phyloP scores from a whole-genome alignment of 208 protist species.

The Naegleria fowleri region DNA sequence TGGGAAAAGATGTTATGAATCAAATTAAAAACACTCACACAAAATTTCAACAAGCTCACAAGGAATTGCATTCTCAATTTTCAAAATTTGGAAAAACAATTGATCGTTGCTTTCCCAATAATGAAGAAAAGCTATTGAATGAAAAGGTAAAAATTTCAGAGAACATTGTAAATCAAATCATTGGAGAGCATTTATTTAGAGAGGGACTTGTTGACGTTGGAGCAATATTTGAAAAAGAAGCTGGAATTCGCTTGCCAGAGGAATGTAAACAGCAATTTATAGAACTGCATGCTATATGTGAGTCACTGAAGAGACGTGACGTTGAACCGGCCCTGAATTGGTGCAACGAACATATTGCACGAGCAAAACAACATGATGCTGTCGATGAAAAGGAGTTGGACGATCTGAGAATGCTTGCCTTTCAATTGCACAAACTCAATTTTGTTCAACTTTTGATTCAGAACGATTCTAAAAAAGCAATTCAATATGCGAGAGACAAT shows the following conservation, averaged over 20 bases:
- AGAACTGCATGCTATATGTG: neutral
- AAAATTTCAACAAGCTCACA: constrained; percentile 32
- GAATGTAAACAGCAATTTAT: neutral
- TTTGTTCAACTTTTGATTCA: constrained; percentile 27
- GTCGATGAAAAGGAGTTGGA: neutral
- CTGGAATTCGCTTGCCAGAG: neutral
- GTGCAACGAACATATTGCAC: neutral
- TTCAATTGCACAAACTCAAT: constrained; percentile 21
- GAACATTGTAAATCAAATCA: constrained; percentile 29
- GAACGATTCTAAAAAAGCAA: constrained; percentile 20
- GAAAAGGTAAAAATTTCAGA: neutral
- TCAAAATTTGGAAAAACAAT: constrained; percentile 41
- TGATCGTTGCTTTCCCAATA: constrained; percentile 22
- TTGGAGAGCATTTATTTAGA: constrained; percentile 41
- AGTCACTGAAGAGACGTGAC: neutral
- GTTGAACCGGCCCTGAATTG: neutral
- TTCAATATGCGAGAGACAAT: constrained; percentile 31
- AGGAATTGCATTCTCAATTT: constrained; percentile 38
- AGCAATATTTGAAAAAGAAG: constrained; percentile 33
- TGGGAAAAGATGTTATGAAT: neutral
- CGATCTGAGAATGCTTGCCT: neutral
- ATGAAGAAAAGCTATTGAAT: neutral
- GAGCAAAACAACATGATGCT: neutral
- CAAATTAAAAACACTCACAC: neutral
- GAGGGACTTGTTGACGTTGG: constrained; percentile 38